phyloP scores from a whole-genome alignment of 2,329 filamentous ascomycete species.

The Chaetothyriales sp. region DNA sequence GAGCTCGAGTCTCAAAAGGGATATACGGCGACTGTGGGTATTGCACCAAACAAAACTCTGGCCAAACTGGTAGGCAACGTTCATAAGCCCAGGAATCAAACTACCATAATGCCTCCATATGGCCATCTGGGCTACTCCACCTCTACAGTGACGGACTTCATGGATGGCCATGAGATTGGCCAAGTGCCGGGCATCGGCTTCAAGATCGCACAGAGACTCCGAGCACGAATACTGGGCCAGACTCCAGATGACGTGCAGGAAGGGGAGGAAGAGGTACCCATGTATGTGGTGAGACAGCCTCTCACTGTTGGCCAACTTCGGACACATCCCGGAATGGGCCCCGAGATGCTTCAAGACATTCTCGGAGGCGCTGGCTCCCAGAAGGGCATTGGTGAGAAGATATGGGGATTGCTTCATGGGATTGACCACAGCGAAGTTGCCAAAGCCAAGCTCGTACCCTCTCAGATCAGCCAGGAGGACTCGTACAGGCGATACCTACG shows the following conservation, averaged over 20 bases:
- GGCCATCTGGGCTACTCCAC: conserved; percentile 20
- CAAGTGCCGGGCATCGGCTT: conserved; percentile 75
- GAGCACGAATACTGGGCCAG: conserved; percentile 42
- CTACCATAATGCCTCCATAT: conserved; percentile 58
- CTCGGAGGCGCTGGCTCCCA: conserved; percentile 55
- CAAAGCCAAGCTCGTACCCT: conserved; percentile 54
- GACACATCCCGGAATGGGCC: conserved; percentile 44
- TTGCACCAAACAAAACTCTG: conserved; percentile 74
- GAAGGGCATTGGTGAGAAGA: conserved; percentile 52
- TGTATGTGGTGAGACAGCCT: conserved; percentile 32
- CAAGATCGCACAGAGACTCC: conserved; percentile 56
- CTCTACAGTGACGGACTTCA: conserved; percentile 49
- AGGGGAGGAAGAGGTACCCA: conserved; percentile 28
- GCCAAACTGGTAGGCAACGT: conserved; percentile 71
- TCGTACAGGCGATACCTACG: conserved; percentile 59
- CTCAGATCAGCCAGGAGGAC: conserved; percentile 89
- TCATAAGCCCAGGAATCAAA: conserved; percentile 80
- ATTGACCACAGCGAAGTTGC: conserved; percentile 62
- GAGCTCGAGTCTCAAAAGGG: conserved; percentile 61
- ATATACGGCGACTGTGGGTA: conserved; percentile 75
- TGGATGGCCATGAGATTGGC: conserved; percentile 61
- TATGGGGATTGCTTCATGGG: conserved; percentile 71
- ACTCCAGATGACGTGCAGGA: conserved; percentile 7
- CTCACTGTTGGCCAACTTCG: conserved; percentile 55
- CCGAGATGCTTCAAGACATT: conserved; percentile 50